A percentile compares a stretch with the other conserved stretches of the same genome.
phyloP scores from a whole-genome alignment of 345 rosid genomes.

The Melastoma malabathricum region DNA sequence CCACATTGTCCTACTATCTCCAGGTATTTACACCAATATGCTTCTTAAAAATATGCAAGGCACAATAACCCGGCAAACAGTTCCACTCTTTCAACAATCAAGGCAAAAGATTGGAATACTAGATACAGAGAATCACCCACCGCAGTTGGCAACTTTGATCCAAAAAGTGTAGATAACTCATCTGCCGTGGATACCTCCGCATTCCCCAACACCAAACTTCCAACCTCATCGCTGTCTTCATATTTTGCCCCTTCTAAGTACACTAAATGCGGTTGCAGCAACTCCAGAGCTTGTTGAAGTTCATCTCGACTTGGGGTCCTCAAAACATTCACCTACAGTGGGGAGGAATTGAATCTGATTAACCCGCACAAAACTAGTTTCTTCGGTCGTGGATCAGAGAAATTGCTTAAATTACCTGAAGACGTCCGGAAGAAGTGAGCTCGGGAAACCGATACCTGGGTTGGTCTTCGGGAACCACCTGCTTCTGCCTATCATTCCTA shows the following conservation, averaged over 20 bases:
- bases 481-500: conserved; percentile 33
- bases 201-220: conserved; percentile 49
- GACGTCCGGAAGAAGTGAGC: conserved; percentile 73
- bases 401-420: conserved; percentile 39
- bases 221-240: conserved; percentile 60
- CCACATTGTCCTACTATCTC: too few species aligned
- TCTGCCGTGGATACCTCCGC: conserved; percentile 63
- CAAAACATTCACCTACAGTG: conserved; percentile 69
- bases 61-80: too few species aligned
- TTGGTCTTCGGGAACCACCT: conserved; percentile 26
- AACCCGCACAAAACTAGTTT: not conserved
- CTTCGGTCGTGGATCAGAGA: too few species aligned
- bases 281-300: conserved; percentile 44
- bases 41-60: too few species aligned
- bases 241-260: conserved; percentile 68
- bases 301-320: conserved; percentile 60
- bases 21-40: too few species aligned
- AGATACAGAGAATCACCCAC: conserved; percentile 36
- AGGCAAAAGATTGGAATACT: not conserved
- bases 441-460: conserved; percentile 66
- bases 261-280: conserved; percentile 53
- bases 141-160: conserved; percentile 63
- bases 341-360: conserved; percentile 2
- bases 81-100: not conserved
- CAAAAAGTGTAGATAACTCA: conserved; percentile 51